Percentiles rank a stretch among this genome's conserved stretches.
phyloP scores from a whole-genome alignment of 192 early-diverging fungal genomes.

The Polychytrium aggregatum region DNA sequence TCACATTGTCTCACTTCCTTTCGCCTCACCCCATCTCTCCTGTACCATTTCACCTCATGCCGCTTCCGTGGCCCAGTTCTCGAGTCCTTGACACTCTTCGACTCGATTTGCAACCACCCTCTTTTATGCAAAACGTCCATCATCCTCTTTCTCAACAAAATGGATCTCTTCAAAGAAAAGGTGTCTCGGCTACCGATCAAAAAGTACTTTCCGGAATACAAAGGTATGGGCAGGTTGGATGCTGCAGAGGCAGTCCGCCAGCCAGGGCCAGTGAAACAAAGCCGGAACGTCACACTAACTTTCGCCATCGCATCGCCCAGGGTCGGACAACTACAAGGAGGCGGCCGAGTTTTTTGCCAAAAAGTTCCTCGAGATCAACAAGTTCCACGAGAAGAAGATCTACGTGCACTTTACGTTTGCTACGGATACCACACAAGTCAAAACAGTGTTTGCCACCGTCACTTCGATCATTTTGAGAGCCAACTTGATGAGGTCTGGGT shows the following conservation, averaged over 20 bases:
- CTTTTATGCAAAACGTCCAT: background rate
- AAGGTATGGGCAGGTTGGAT: too few species aligned
- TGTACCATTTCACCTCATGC: too few species aligned
- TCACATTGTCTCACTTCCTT: too few species aligned
- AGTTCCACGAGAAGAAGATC: slow-evolving; percentile 30
- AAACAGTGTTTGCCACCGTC: slow-evolving; percentile 39
- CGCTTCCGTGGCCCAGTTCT: too few species aligned
- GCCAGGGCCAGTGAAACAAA: too few species aligned
- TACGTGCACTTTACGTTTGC: slow-evolving; percentile 54
- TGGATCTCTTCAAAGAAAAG: slow-evolving; percentile 22
- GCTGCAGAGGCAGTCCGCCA: too few species aligned
- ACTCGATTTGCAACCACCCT: background rate
- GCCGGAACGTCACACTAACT: too few species aligned
- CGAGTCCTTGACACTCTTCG: too few species aligned
- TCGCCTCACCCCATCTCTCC: too few species aligned
- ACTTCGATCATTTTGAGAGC: slow-evolving; percentile 33
- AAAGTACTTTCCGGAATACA: slow-evolving; percentile 13
- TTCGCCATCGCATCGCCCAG: too few species aligned
- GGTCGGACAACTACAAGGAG: too few species aligned
- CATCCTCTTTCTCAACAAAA: slow-evolving; percentile 27
- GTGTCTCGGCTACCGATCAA: background rate
- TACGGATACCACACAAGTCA: slow-evolving; percentile 47
- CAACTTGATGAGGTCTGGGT: slow-evolving; percentile 8
- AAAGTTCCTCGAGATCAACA: slow-evolving; percentile 29
- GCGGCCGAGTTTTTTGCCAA: slow-evolving; percentile 34